phyloP scores from a whole-genome alignment of 768 basidiomycete genomes.

The Suillus discolor region DNA sequence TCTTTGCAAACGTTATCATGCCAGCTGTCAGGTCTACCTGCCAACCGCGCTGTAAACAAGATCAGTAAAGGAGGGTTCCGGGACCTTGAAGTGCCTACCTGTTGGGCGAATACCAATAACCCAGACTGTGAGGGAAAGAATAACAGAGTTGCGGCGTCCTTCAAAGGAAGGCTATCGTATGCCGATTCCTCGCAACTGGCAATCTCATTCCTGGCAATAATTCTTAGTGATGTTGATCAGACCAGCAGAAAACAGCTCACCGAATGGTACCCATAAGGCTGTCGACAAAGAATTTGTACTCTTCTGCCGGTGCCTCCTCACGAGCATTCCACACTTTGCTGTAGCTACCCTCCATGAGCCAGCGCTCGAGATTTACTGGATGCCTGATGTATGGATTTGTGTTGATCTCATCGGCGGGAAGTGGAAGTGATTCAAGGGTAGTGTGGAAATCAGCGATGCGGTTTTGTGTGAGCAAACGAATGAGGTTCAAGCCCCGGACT shows the following conservation, averaged over 20 bases:
- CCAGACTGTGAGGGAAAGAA: slow-evolving; percentile 89
- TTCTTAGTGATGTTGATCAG: slow-evolving; percentile 11
- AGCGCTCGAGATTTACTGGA: slow-evolving; percentile 90
- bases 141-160: slow-evolving; percentile 86
- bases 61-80: neutral
- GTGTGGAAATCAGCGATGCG: slow-evolving; percentile 98
- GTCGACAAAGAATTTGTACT: slow-evolving; percentile 94
- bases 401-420: slow-evolving; percentile 65
- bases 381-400: slow-evolving; percentile 78
- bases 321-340: slow-evolving; percentile 97
- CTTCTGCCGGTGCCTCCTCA: slow-evolving; percentile 88
- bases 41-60: slow-evolving; percentile 70
- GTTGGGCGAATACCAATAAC: slow-evolving; percentile 76
- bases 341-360: slow-evolving; percentile 99
- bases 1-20: slow-evolving; percentile 77
- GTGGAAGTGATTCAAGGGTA: slow-evolving; percentile 84
- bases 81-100: slow-evolving; percentile 48
- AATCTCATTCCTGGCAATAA: slow-evolving; percentile 79
- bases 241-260: slow-evolving; percentile 41
- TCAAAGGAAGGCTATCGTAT: slow-evolving; percentile 87
- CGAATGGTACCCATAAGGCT: slow-evolving; percentile 93
- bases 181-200: slow-evolving; percentile 95
- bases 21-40: slow-evolving; percentile 71
- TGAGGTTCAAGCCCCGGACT: slow-evolving; percentile 91
- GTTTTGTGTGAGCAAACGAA: slow-evolving; percentile 92